Percentiles rank a stretch among this genome's conserved stretches.
Conservation (phyloP, 2,329 filamentous ascomycete species). For the Lanzia echinophila region DNA sequence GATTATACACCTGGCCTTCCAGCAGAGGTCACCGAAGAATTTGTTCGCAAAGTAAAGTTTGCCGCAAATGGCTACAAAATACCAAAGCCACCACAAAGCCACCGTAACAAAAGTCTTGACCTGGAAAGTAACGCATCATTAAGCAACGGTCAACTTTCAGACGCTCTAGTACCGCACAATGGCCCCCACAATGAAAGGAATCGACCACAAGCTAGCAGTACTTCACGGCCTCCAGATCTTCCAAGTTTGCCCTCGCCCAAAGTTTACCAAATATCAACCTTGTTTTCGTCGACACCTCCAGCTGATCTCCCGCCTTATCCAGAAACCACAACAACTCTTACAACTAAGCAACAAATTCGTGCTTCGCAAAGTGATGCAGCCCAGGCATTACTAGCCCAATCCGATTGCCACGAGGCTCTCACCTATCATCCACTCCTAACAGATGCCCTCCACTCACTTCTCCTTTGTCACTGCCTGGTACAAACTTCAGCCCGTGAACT, state of each 20-base stretch:
- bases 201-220: constrained; percentile 28
- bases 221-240: constrained; percentile 28
- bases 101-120: constrained; percentile 20
- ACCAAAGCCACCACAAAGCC: constrained; percentile 25
- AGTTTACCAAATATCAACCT: constrained; percentile 48
- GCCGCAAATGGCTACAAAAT: constrained; percentile 43
- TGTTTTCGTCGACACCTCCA: constrained; percentile 66
- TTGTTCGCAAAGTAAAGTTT: constrained; percentile 50
- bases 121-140: constrained; percentile 28
- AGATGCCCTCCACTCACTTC: constrained; percentile 70
- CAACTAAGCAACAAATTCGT: constrained; percentile 29
- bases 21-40: constrained; percentile 37
- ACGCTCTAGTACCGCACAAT: constrained; percentile 40
- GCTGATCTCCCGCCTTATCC: constrained; percentile 63
- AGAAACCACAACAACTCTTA: constrained; percentile 32
- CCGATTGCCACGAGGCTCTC: constrained; percentile 53
- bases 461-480: constrained; percentile 71
- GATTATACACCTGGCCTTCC: constrained; percentile 62
- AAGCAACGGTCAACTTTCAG: constrained; percentile 30
- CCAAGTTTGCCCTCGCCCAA: constrained; percentile 43
- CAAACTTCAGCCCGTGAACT: constrained; percentile 75
- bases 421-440: constrained; percentile 77
- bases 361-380: constrained; percentile 25
- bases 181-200: constrained; percentile 26
- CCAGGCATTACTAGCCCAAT: constrained; percentile 32